Percentiles rank a stretch among this genome's conserved stretches.
Conservation (phyloP, 805 yeast species). For the Candida rishiriensis region DNA sequence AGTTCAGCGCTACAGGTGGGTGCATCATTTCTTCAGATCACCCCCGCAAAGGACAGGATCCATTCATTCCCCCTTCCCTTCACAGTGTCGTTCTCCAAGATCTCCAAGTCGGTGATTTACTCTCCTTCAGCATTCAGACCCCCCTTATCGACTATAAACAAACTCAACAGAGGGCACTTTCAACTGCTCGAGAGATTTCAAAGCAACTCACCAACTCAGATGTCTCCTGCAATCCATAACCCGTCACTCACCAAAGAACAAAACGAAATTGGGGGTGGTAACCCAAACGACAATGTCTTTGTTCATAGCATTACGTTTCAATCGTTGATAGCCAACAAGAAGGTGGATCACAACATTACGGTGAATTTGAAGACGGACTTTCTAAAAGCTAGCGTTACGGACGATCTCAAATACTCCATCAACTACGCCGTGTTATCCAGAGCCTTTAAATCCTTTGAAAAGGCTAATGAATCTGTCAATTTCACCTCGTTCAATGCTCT, state of each 20-base stretch:
- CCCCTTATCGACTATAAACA: conserved; percentile 1
- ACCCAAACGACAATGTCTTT: conserved; percentile 35
- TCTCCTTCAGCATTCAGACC: neutral
- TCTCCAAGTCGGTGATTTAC: conserved; percentile 1
- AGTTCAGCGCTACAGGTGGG: no score
- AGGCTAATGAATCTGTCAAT: conserved; percentile 34
- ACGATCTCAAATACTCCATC: conserved; percentile 75
- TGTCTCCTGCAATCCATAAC: no score
- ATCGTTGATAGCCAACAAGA: conserved; percentile 9
- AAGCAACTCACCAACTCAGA: no score
- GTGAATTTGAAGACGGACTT: conserved; percentile 64
- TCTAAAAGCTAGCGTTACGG: conserved; percentile 68
- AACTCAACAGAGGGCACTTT: neutral
- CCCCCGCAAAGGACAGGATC: no score
- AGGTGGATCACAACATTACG: conserved; percentile 27
- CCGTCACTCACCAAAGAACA: neutral
- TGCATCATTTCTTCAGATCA: no score
- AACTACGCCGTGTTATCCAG: conserved; percentile 85
- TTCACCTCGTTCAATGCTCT: conserved; percentile 40
- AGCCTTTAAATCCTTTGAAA: conserved; percentile 52
- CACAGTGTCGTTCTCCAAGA: conserved; percentile 1
- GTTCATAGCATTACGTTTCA: conserved; percentile 44
- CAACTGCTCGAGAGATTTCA: no score
- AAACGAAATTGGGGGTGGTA: neutral
- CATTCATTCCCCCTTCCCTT: neutral